Conservation (phyloP, 2,329 filamentous ascomycete species). For the Fusarium protoensiforme region DNA sequence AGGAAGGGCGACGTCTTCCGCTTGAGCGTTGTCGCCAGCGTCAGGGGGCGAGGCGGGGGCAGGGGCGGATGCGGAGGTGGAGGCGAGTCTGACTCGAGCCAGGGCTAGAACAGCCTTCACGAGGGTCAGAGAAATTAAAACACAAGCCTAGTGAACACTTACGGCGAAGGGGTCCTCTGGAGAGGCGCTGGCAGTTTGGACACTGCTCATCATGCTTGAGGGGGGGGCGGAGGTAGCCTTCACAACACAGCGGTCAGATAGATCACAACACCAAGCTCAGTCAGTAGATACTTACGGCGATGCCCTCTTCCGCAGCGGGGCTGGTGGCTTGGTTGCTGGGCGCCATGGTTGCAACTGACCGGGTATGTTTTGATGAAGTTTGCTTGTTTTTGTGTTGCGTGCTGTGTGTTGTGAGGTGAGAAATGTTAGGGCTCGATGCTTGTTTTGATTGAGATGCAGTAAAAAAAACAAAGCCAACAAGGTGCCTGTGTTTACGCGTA, state of each 20-base stretch:
- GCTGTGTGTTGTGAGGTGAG: not conserved
- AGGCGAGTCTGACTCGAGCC: not conserved
- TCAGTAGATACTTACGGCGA: not conserved
- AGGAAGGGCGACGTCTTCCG: too few relatives aligned
- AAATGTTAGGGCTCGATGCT: not conserved
- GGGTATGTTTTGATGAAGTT: not conserved
- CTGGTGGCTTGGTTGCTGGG: not conserved
- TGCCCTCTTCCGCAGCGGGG: not conserved
- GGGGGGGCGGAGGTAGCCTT: not conserved
- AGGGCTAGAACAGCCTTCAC: not conserved
- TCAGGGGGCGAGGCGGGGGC: too few relatives aligned
- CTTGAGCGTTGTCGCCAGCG: too few relatives aligned
- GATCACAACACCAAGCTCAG: not conserved
- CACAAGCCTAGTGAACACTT: not conserved
- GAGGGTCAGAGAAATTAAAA: not conserved
- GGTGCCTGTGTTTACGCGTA: not conserved
- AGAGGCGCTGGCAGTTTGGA: not conserved
- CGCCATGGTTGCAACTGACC: not conserved
- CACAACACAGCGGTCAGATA: not conserved
- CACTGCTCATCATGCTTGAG: not conserved
- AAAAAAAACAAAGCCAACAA: not conserved
- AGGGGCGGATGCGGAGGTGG: not conserved
- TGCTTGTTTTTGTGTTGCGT: not conserved
- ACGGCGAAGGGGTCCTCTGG: not conserved
- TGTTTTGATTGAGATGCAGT: not conserved